A percentile compares a stretch with the other conserved stretches of the same genome.
Evolutionary conservation across 345 rosid genomes (phyloP).

Genomic region (Nephelium lappaceum): DNA sequence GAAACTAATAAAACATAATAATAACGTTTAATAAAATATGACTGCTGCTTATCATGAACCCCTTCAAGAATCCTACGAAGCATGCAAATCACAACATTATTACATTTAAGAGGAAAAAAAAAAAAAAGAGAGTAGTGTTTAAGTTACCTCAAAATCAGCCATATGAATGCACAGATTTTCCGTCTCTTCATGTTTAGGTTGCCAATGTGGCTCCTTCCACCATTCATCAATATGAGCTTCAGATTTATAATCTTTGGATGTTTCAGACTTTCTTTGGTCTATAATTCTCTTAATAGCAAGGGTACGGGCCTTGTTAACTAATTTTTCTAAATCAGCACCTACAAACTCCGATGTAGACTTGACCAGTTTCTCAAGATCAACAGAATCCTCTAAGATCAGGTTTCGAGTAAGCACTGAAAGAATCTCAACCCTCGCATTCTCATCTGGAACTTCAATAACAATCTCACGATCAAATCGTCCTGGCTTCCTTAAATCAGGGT

Average conservation of each 20-base stretch:
- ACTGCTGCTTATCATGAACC: constrained; percentile 34
- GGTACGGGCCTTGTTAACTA: constrained; percentile 74
- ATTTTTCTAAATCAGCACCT: constrained; percentile 81
- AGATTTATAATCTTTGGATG: constrained; percentile 30
- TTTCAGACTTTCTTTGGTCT: constrained; percentile 49
- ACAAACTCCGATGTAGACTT: constrained; percentile 87
- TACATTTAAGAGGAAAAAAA: not conserved
- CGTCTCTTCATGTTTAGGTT: not conserved
- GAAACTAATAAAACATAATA: too few relatives aligned
- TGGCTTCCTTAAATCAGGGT: constrained; percentile 76
- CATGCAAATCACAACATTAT: too few relatives aligned
- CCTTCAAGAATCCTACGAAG: too few relatives aligned
- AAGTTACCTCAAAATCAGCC: constrained; percentile 80
- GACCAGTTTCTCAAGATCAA: constrained; percentile 70
- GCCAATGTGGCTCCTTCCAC: too few relatives aligned
- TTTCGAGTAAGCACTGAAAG: constrained; percentile 58
- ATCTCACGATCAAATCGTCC: constrained; percentile 93
- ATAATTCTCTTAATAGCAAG: constrained; percentile 64
- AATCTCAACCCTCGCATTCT: constrained; percentile 73
- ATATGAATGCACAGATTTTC: constrained; percentile 62
- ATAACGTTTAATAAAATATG: too few relatives aligned
- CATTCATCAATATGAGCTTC: too few relatives aligned
- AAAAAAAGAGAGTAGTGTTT: not conserved
- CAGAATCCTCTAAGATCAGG: constrained; percentile 69
- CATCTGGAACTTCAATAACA: constrained; percentile 72